Evolutionary conservation across 345 rosid genomes (phyloP).

Genomic region (Clausena lansium): DNA sequence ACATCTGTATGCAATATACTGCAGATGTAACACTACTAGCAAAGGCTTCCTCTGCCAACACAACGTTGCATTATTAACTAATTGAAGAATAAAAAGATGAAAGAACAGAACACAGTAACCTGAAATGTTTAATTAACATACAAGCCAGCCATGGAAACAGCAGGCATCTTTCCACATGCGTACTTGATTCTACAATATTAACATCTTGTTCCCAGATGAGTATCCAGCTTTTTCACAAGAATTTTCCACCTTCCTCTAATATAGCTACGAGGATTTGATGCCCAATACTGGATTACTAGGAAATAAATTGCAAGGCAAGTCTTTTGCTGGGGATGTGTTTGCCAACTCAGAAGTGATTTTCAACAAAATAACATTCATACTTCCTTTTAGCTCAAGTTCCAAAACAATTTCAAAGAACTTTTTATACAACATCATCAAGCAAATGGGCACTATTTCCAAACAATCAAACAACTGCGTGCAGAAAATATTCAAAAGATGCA

Average conservation of each 20-base stretch:
- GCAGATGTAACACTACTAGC: background rate
- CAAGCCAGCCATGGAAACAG: background rate
- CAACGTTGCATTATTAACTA: background rate
- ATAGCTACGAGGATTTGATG: background rate
- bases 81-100: background rate
- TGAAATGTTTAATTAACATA: background rate
- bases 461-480: background rate
- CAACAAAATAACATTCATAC: background rate
- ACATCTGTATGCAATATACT: background rate
- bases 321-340: background rate
- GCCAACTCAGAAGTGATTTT: background rate
- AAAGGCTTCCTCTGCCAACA: background rate
- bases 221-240: background rate
- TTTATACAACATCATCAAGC: background rate
- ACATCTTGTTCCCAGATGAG: background rate
- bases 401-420: background rate
- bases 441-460: background rate
- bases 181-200: background rate
- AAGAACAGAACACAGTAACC: background rate
- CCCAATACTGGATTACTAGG: background rate
- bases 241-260: background rate
- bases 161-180: background rate
- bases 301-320: background rate
- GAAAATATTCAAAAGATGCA: background rate
- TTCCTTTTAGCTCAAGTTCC: background rate